A percentile compares a stretch with the other conserved stretches of the same genome.
Conservation (phyloP, 2,329 filamentous ascomycete genomes). For the Coccinonectria pachysandricola region DNA sequence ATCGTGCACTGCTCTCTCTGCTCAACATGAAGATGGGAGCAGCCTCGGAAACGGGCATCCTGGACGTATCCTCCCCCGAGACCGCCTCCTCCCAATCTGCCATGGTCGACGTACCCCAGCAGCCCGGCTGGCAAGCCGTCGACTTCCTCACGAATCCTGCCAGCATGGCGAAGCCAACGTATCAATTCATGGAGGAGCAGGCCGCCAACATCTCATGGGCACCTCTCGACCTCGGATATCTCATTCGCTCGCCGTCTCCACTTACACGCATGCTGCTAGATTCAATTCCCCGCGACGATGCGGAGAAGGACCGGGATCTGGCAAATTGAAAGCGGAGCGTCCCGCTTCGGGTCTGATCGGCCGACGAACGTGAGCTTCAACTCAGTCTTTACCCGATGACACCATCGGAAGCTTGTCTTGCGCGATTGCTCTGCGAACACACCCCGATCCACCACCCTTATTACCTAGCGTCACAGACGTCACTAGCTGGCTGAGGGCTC, state of each 20-base stretch:
- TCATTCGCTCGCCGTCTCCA: slow-evolving; percentile 16
- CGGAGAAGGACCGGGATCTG: slow-evolving; percentile 9
- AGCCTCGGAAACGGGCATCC: slow-evolving; percentile 9
- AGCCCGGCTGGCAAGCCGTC: slow-evolving; percentile 8
- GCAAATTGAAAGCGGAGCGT: slow-evolving; percentile 2
- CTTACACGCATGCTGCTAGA: slow-evolving; percentile 18
- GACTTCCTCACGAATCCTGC: slow-evolving; percentile 10
- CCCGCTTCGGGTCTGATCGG: slow-evolving; percentile 1
- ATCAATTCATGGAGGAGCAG: slow-evolving; percentile 19
- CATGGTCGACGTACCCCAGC: slow-evolving; percentile 6
- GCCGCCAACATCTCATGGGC: slow-evolving; percentile 17
- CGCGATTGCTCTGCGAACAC: slow-evolving; percentile 10
- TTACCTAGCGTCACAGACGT: no score
- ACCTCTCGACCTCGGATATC: slow-evolving; percentile 16
- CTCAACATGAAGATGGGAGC: slow-evolving; percentile 21
- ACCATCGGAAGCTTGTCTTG: slow-evolving; percentile 7
- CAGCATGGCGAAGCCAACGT: slow-evolving; percentile 13
- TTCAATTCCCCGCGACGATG: slow-evolving; percentile 13
- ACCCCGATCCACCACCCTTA: slow-evolving; percentile 5
- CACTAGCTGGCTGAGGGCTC: no score
- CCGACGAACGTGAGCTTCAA: slow-evolving; percentile 2
- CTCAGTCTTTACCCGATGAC: no score
- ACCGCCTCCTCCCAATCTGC: slow-evolving; percentile 1
- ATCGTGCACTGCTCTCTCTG: slow-evolving; percentile 27
- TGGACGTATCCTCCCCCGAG: slow-evolving; percentile 5